Conservation (phyloP, 2,329 filamentous ascomycete species). For the Colletotrichum noveboracense region DNA sequence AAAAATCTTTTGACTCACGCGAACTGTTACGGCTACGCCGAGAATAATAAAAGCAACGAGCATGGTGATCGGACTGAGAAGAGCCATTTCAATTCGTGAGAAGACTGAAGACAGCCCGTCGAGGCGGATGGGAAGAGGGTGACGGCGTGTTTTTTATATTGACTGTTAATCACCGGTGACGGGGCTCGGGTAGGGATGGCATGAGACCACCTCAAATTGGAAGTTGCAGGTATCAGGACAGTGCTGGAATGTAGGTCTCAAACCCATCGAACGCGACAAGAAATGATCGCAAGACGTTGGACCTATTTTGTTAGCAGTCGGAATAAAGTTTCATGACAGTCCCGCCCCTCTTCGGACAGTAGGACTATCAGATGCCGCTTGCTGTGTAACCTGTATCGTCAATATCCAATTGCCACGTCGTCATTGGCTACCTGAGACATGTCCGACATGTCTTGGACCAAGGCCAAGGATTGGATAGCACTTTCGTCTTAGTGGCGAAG, state of each 20-base stretch:
- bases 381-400: neutral
- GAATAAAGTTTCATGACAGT: neutral
- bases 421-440: neutral
- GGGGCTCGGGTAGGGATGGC: neutral
- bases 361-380: neutral
- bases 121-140: accelerated
- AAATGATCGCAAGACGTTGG: neutral
- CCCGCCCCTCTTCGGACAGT: neutral
- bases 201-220: neutral
- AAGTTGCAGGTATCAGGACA: neutral
- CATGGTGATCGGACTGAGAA: neutral
- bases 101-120: neutral
- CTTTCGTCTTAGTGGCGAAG: neutral
- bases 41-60: neutral
- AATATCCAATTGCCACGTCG: neutral
- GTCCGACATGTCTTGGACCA: neutral
- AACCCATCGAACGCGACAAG: neutral
- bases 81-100: neutral
- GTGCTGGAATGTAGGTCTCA: neutral
- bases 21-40: neutral
- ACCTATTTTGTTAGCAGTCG: neutral
- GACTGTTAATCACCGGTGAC: neutral
- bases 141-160: neutral
- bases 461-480: neutral
- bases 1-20: neutral